Percentiles rank a stretch among this genome's conserved stretches.
Evolutionary conservation across 1,139 yeast species (phyloP).

Genomic region (Yamadazyma epiphylla): DNA sequence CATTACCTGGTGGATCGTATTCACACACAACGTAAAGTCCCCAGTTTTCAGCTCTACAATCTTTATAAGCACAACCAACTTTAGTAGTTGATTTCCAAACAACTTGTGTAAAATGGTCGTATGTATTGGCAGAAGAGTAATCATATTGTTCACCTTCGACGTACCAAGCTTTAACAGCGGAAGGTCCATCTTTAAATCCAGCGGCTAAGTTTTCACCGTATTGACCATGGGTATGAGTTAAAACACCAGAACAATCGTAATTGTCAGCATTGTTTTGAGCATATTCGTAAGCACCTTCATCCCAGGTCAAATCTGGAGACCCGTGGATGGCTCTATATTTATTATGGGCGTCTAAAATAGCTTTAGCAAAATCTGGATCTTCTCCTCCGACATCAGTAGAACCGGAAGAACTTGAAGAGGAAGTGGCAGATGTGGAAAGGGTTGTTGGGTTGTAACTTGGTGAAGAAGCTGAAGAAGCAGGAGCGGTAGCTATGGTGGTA

Average conservation of each 20-base stretch:
- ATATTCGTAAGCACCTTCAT: slow-evolving; percentile 52
- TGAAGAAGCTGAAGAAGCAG: slow-evolving; percentile 7
- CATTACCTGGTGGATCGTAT: slow-evolving; percentile 51
- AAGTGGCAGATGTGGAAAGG: slow-evolving; percentile 4
- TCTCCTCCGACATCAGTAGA: slow-evolving; percentile 3
- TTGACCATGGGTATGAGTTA: slow-evolving; percentile 73
- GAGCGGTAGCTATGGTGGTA: slow-evolving; percentile 6
- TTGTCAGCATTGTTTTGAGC: slow-evolving; percentile 70
- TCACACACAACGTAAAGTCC: slow-evolving; percentile 54
- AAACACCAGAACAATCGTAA: slow-evolving; percentile 65
- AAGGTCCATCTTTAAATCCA: slow-evolving; percentile 53
- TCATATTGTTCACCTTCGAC: slow-evolving; percentile 60
- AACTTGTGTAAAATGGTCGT: slow-evolving; percentile 83
- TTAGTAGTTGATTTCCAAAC: slow-evolving; percentile 71
- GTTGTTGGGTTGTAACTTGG: slow-evolving; percentile 7
- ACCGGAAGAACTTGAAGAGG: slow-evolving; percentile 3
- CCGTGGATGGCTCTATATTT: slow-evolving; percentile 62
- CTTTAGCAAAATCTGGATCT: slow-evolving; percentile 13
- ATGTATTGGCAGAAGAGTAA: slow-evolving; percentile 31
- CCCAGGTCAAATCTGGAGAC: slow-evolving; percentile 63
- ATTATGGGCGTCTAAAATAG: slow-evolving; percentile 51
- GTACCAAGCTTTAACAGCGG: slow-evolving; percentile 83
- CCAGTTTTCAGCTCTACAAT: slow-evolving; percentile 44
- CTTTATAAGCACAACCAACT: slow-evolving; percentile 71
- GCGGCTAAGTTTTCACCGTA: slow-evolving; percentile 88